A percentile compares a stretch with the other conserved stretches of the same genome.
Evolutionary conservation across 495 filamentous ascomycete genomes (phyloP).

Genomic region (Xylaria grammica): DNA sequence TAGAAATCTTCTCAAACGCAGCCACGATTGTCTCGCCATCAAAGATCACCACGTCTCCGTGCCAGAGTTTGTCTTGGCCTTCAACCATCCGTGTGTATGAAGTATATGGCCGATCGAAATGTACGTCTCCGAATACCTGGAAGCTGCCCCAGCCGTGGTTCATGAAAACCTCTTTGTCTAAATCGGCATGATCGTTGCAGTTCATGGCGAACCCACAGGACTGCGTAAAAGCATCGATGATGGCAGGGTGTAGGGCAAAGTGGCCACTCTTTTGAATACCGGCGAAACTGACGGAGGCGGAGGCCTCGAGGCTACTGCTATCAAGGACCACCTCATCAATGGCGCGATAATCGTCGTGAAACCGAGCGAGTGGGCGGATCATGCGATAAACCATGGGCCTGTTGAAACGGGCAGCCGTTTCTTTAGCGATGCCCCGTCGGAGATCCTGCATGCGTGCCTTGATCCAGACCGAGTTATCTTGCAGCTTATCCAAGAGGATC

Average conservation of each 20-base stretch:
- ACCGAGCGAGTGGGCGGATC: conserved; percentile 61
- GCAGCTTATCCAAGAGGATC: conserved; percentile 7
- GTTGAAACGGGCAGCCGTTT: conserved; percentile 53
- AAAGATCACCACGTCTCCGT: conserved; percentile 48
- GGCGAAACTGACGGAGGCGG: conserved; percentile 54
- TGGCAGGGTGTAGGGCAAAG: conserved; percentile 55
- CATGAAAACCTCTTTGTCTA: conserved; percentile 62
- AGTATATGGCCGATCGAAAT: conserved; percentile 58
- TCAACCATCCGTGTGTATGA: conserved; percentile 60
- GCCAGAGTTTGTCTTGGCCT: conserved; percentile 39
- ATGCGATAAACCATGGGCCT: conserved; percentile 63
- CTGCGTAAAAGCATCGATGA: conserved; percentile 58
- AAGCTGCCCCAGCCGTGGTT: conserved; percentile 68
- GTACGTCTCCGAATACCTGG: conserved; percentile 58
- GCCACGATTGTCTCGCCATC: conserved; percentile 45
- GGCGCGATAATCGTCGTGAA: conserved; percentile 58
- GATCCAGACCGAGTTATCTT: conserved; percentile 2
- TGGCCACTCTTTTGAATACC: conserved; percentile 40
- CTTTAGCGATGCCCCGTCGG: conserved; percentile 28
- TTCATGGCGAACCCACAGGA: conserved; percentile 67
- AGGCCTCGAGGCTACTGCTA: conserved; percentile 61
- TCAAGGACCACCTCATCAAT: conserved; percentile 66
- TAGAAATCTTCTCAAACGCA: conserved; percentile 45
- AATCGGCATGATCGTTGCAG: conserved; percentile 61
- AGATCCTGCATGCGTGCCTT: conserved; percentile 13